phyloP scores from a whole-genome alignment of 2,329 filamentous ascomycete species.

The Fusarium sp. region DNA sequence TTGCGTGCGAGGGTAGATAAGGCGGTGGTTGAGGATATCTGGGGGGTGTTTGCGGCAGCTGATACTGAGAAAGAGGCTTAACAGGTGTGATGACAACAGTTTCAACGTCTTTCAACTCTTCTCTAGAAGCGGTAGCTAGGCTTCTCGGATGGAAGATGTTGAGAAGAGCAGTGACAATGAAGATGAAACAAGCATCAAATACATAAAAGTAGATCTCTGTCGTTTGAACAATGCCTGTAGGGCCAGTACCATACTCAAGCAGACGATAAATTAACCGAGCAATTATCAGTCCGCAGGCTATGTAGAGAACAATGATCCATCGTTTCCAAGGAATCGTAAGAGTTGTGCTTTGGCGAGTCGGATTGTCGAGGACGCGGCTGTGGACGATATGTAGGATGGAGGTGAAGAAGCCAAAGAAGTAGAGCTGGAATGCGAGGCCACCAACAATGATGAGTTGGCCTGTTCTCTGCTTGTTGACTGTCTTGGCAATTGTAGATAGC shows the following conservation, averaged over 20 bases:
- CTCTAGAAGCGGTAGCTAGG: not conserved
- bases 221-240: conserved; percentile 47
- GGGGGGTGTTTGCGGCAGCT: not conserved
- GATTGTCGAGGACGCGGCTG: conserved; percentile 26
- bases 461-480: conserved; percentile 39
- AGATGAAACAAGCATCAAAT: conserved; percentile 53
- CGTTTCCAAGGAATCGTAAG: conserved; percentile 48
- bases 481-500: conserved; percentile 30
- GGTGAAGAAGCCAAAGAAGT: conserved; percentile 66
- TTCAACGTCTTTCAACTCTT: conserved; percentile 7
- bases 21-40: not conserved
- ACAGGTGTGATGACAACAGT: not conserved
- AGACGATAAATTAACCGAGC: conserved; percentile 56
- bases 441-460: conserved; percentile 63
- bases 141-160: conserved; percentile 31
- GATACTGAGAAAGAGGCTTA: not conserved
- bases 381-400: conserved; percentile 60
- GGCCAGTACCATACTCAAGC: conserved; percentile 56
- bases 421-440: conserved; percentile 65
- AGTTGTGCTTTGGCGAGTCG: conserved; percentile 1
- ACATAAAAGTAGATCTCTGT: conserved; percentile 53
- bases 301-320: conserved; percentile 42
- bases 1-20: conserved; percentile 8
- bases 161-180: conserved; percentile 34
- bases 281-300: conserved; percentile 50